A percentile compares a stretch with the other conserved stretches of the same genome.
Evolutionary conservation across 2,329 filamentous ascomycete species (phyloP).

Genomic region (Aspergillus sergii): DNA sequence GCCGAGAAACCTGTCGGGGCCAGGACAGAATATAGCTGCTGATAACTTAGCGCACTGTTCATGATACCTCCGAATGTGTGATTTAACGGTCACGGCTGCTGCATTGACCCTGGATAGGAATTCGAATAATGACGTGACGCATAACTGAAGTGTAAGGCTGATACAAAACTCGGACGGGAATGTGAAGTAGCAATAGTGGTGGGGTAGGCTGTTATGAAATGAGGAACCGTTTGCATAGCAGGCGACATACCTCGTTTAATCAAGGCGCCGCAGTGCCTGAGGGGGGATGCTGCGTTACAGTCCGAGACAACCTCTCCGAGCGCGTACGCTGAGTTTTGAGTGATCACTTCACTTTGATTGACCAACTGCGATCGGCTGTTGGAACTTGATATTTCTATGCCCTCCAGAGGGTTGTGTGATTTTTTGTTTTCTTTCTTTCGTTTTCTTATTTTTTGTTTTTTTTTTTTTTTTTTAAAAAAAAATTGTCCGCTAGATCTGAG

Average conservation of each 20-base stretch:
- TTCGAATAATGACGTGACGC: constrained; percentile 47
- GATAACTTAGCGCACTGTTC: constrained; percentile 27
- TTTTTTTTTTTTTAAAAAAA: neutral
- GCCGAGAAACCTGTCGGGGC: constrained; percentile 40
- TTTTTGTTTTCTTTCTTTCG: constrained; percentile 13
- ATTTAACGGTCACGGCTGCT: constrained; percentile 28
- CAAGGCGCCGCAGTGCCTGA: constrained; percentile 24
- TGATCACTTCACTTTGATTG: constrained; percentile 17
- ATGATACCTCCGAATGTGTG: constrained; percentile 15
- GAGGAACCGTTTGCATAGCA: constrained; percentile 63
- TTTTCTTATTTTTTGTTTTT: neutral
- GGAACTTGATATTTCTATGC: constrained; percentile 25
- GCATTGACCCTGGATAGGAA: constrained; percentile 49
- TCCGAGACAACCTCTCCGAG: constrained; percentile 27
- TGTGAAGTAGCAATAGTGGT: constrained; percentile 15
- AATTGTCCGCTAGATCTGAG: constrained; percentile 15
- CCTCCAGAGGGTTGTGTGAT: constrained; percentile 24
- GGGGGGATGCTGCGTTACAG: constrained; percentile 24
- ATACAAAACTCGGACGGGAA: constrained; percentile 47
- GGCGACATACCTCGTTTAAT: constrained; percentile 58
- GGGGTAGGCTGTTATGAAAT: constrained; percentile 54
- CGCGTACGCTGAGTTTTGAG: constrained; percentile 17
- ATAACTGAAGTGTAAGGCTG: constrained; percentile 56
- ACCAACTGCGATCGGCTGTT: constrained; percentile 29
- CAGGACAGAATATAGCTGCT: constrained; percentile 35